Percentiles rank a stretch among this genome's conserved stretches.
Conservation (phyloP, 2,329 filamentous ascomycete species). For the Arthrobotrys megalospora region DNA sequence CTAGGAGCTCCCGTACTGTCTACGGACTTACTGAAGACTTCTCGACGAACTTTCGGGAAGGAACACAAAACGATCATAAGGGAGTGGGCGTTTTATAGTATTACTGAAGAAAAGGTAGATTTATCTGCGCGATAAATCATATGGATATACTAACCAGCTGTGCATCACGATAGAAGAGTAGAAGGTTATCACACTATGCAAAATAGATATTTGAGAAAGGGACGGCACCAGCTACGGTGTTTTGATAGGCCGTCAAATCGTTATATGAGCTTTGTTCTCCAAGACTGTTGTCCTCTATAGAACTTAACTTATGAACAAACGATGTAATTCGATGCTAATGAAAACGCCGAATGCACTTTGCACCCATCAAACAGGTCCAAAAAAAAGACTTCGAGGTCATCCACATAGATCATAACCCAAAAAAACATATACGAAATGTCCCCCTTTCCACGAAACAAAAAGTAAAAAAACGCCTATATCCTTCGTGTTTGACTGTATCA, state of each 20-base stretch:
- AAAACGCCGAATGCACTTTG: conserved; percentile 47
- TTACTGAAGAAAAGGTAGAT: too few relatives aligned
- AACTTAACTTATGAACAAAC: conserved; percentile 34
- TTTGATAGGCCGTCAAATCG: neutral
- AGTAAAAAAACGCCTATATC: conserved; percentile 17
- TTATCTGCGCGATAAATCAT: too few relatives aligned
- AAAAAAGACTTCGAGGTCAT: conserved; percentile 1
- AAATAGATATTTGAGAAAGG: neutral
- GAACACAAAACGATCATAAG: too few relatives aligned
- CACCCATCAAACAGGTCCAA: conserved; percentile 8
- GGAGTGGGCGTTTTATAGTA: too few relatives aligned
- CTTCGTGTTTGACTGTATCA: neutral
- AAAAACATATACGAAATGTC: conserved; percentile 1
- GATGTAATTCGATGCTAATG: conserved; percentile 46
- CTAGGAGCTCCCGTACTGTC: too few relatives aligned
- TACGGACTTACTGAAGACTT: too few relatives aligned
- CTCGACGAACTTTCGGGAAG: too few relatives aligned
- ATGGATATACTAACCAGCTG: too few relatives aligned
- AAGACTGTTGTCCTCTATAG: neutral
- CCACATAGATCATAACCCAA: neutral
- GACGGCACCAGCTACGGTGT: neutral
- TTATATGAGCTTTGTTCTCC: conserved; percentile 9
- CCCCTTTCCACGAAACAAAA: conserved; percentile 2
- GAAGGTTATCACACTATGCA: neutral
- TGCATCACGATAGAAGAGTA: too few relatives aligned